Conservation (phyloP, 495 filamentous ascomycete species). For the Glonium stellatum region DNA sequence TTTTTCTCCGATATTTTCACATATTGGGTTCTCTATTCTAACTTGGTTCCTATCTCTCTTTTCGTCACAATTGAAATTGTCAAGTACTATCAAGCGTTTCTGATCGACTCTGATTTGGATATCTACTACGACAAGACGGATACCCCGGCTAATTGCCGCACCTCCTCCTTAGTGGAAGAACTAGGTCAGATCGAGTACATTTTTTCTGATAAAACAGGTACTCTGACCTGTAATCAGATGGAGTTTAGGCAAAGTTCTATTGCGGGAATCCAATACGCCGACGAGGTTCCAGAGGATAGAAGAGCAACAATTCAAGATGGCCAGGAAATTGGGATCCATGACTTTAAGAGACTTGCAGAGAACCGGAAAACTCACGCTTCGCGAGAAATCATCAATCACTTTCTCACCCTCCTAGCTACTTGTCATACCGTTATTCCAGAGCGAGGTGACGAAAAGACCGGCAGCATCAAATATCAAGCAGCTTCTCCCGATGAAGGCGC, state of each 20-base stretch:
- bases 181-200: constrained; percentile 97
- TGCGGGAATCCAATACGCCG: constrained; percentile 86
- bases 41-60: constrained; percentile 91
- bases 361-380: constrained; percentile 68
- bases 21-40: constrained; percentile 98
- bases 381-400: constrained; percentile 72
- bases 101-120: constrained; percentile 95
- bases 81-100: constrained; percentile 94
- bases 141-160: constrained; percentile 91
- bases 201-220: constrained; percentile 98
- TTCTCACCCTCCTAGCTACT: constrained; percentile 77
- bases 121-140: constrained; percentile 97
- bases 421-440: constrained; percentile 99
- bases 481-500: constrained; percentile 97
- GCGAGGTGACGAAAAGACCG: constrained; percentile 62
- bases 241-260: constrained; percentile 95
- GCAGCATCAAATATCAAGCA: constrained; percentile 91
- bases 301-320: constrained; percentile 70
- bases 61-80: constrained; percentile 98
- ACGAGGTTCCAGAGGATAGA: constrained; percentile 87
- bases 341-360: constrained; percentile 69
- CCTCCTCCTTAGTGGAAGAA: constrained; percentile 94
- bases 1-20: constrained; percentile 95
- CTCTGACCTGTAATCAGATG: constrained; percentile 98
- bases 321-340: constrained; percentile 72